Evolutionary conservation across 345 rosid genomes (phyloP).

Genomic region (Passiflora organensis): DNA sequence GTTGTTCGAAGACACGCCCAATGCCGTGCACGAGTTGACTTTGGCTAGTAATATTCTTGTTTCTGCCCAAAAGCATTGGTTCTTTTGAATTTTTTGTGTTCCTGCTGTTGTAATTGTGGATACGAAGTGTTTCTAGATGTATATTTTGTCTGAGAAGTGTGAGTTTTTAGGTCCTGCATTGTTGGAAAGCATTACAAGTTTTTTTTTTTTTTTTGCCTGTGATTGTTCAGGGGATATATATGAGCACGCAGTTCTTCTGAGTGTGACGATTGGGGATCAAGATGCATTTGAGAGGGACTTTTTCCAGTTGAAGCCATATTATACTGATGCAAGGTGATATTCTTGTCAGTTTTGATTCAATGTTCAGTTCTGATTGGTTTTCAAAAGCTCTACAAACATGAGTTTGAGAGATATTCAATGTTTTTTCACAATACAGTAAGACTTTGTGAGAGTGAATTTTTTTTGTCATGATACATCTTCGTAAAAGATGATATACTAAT

Average conservation of each 20-base stretch:
- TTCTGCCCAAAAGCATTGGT: not conserved
- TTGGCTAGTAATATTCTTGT: slow-evolving; percentile 55
- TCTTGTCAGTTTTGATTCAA: not conserved
- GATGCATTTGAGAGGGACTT: slow-evolving; percentile 96
- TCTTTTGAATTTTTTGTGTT: too few relatives aligned
- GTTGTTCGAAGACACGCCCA: slow-evolving; percentile 68
- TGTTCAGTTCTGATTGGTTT: not conserved
- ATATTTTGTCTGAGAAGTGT: not conserved
- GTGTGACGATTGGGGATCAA: slow-evolving; percentile 88
- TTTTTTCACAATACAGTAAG: too few relatives aligned
- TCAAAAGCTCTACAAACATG: too few relatives aligned
- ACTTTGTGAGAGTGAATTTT: too few relatives aligned
- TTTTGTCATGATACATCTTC: too few relatives aligned
- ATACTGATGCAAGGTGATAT: slow-evolving; percentile 85
- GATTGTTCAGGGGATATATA: slow-evolving; percentile 67
- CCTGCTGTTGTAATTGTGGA: too few relatives aligned
- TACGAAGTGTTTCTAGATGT: not conserved
- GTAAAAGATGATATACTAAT: too few relatives aligned
- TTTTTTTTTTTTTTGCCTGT: not conserved
- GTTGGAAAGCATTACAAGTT: not conserved
- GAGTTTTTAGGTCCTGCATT: not conserved
- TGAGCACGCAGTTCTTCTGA: slow-evolving; percentile 87
- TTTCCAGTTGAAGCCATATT: slow-evolving; percentile 90
- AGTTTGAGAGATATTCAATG: too few relatives aligned
- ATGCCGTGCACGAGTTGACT: slow-evolving; percentile 56